Evolutionary conservation across 495 filamentous ascomycete genomes (phyloP).

Genomic region (Penicillium flavigenum): DNA sequence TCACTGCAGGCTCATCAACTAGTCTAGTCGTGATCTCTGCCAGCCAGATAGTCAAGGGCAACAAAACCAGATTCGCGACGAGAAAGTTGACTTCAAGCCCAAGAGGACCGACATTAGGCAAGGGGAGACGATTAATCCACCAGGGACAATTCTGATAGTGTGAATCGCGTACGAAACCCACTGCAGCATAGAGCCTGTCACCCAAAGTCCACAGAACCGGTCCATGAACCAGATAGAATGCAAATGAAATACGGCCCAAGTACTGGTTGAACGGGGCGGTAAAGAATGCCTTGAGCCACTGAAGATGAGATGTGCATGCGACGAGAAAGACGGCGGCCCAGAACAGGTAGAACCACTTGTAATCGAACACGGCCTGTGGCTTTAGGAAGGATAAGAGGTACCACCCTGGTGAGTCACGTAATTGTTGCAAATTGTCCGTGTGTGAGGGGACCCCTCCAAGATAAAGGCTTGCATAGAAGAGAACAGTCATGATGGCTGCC

Average conservation of each 20-base stretch:
- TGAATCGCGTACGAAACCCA: constrained; percentile 45
- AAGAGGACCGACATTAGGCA: constrained; percentile 51
- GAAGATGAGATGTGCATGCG: constrained; percentile 28
- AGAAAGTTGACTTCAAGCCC: constrained; percentile 56
- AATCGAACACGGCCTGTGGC: constrained; percentile 32
- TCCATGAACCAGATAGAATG: constrained; percentile 57
- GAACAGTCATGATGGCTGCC: constrained; percentile 41
- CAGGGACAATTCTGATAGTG: constrained; percentile 36
- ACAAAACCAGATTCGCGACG: constrained; percentile 50
- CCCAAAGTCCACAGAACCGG: constrained; percentile 44
- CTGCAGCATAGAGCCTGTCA: constrained; percentile 51
- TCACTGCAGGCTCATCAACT: constrained; percentile 57
- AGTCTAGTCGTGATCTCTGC: constrained; percentile 55
- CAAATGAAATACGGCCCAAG: constrained; percentile 52
- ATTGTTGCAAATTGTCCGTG: constrained; percentile 16
- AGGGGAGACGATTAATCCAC: constrained; percentile 47
- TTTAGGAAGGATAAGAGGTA: constrained; percentile 26
- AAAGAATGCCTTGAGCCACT: constrained; percentile 37
- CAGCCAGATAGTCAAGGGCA: constrained; percentile 57
- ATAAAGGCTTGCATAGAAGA: constrained; percentile 41
- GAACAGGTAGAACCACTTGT: constrained; percentile 30
- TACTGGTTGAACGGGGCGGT: constrained; percentile 47
- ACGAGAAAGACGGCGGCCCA: constrained; percentile 45
- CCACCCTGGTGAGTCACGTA: constrained; percentile 27
- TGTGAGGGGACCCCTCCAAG: constrained; percentile 27